phyloP scores from a whole-genome alignment of 2,329 filamentous ascomycete species.

The Scedosporium aurantiacum region DNA sequence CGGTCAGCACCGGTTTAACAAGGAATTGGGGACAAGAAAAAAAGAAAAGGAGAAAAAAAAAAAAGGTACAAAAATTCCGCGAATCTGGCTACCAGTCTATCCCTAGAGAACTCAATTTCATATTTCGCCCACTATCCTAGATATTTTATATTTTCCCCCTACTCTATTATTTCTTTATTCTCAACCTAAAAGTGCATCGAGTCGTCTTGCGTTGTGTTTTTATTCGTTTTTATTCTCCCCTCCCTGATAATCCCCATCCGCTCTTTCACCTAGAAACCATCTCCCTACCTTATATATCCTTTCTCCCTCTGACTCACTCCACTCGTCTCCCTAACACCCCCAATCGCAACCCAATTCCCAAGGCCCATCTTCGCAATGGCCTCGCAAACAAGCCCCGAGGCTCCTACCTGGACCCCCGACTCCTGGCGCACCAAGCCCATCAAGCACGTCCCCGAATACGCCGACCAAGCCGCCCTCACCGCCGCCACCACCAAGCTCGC shows the following conservation, averaged over 20 bases:
- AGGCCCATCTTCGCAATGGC: not conserved
- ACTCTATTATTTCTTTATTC: too few relatives aligned
- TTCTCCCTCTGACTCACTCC: not conserved
- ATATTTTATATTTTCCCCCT: too few relatives aligned
- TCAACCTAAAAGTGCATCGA: too few relatives aligned
- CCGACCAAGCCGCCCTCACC: conserved; percentile 47
- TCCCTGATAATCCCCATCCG: not conserved
- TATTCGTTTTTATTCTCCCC: not conserved
- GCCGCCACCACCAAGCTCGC: conserved; percentile 53
- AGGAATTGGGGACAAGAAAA: not conserved
- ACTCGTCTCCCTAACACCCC: not conserved
- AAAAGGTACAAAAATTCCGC: too few relatives aligned
- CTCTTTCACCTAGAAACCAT: not conserved
- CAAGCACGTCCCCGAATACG: conserved; percentile 64
- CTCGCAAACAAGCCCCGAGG: not conserved
- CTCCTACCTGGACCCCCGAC: conserved; percentile 40
- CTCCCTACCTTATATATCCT: not conserved
- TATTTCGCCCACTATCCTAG: too few relatives aligned
- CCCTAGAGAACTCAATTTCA: too few relatives aligned
- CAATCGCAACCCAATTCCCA: not conserved
- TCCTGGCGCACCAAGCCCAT: conserved; percentile 73
- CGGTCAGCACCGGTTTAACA: not conserved
- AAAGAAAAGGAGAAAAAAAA: too few relatives aligned
- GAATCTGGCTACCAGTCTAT: too few relatives aligned
- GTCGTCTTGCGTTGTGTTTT: too few relatives aligned